Evolutionary conservation across 1,284 basidiomycete genomes (phyloP).

Genomic region (Schizopora paradoxa): DNA sequence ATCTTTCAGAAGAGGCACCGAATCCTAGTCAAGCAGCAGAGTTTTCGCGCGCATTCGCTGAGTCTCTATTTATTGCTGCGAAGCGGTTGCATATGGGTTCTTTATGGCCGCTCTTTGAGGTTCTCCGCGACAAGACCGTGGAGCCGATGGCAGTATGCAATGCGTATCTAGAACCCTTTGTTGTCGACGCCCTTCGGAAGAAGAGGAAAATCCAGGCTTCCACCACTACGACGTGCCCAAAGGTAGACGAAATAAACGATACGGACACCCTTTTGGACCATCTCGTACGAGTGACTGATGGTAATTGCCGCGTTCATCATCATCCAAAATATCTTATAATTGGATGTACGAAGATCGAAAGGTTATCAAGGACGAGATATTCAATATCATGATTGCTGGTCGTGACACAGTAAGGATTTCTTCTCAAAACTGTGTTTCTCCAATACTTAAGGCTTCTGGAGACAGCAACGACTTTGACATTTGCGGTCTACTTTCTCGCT

Average conservation of each 20-base stretch:
- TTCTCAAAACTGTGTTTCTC: not conserved
- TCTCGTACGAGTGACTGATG: slow-evolving; percentile 27
- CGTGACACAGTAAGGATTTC: slow-evolving; percentile 19
- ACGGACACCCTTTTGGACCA: slow-evolving; percentile 28
- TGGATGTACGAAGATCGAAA: slow-evolving; percentile 8
- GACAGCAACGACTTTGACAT: slow-evolving; percentile 30
- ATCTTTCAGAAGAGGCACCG: not conserved
- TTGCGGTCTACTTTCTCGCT: slow-evolving; percentile 28
- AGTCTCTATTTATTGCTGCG: slow-evolving; percentile 15
- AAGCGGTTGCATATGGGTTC: slow-evolving; percentile 12
- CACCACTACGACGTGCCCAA: slow-evolving; percentile 1
- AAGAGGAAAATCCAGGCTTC: slow-evolving; percentile 17
- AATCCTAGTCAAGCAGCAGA: slow-evolving; percentile 8
- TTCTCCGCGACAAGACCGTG: slow-evolving; percentile 21
- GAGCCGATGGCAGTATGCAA: slow-evolving; percentile 20
- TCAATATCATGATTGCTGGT: slow-evolving; percentile 25
- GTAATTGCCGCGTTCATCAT: slow-evolving; percentile 15
- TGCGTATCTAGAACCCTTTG: slow-evolving; percentile 26
- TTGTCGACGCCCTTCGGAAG: slow-evolving; percentile 24
- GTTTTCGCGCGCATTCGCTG: slow-evolving; percentile 13
- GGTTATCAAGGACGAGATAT: slow-evolving; percentile 15
- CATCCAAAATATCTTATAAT: not conserved
- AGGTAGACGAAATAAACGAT: slow-evolving; percentile 20
- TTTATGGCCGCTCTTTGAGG: slow-evolving; percentile 21
- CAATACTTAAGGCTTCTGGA: slow-evolving; percentile 7